Percentiles rank a stretch among this genome's conserved stretches.
Conservation (phyloP, 83 land plant species). For the Picea engelmannii region DNA sequence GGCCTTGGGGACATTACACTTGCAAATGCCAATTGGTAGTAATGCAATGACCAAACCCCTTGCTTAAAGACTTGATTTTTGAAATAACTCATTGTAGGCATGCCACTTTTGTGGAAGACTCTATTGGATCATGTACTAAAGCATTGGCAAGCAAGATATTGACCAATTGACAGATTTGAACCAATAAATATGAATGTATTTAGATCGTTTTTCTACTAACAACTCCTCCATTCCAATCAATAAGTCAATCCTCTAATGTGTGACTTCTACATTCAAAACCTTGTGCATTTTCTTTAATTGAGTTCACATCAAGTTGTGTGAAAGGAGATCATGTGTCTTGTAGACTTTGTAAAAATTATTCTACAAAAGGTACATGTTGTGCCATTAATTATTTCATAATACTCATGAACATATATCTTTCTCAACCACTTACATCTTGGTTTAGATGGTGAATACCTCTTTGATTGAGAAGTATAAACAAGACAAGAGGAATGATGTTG, state of each 20-base stretch:
- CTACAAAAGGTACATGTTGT: conserved; percentile 83
- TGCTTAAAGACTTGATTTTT: conserved; percentile 89
- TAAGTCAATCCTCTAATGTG: conserved; percentile 74
- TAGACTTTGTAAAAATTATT: conserved; percentile 86
- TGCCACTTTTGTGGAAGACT: conserved; percentile 21
- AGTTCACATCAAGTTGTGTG: conserved; percentile 34
- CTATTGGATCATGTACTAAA: conserved; percentile 40
- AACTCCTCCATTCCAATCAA: conserved; percentile 98
- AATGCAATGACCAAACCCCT: conserved; percentile 31
- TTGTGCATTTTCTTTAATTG: conserved; percentile 39
- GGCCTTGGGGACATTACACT: no score
- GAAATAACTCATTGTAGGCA: conserved; percentile 70
- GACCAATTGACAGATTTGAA: conserved; percentile 89
- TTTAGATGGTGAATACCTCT: conserved; percentile 95
- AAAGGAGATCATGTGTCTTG: conserved; percentile 73
- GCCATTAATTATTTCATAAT: conserved; percentile 78
- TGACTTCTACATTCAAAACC: conserved; percentile 40
- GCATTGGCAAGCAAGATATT: conserved; percentile 52
- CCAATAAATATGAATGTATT: conserved; percentile 85
- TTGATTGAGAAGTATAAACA: conserved; percentile 82
- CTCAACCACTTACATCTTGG: conserved; percentile 75
- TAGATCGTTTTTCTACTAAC: conserved; percentile 73
- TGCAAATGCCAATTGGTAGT: no score
- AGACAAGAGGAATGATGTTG: conserved; percentile 57
- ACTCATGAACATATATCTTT: conserved; percentile 96